Evolutionary conservation across 2,329 filamentous ascomycete genomes (phyloP), one percentile per base, ranked within the genome.

Genomic region (Piedraia hortae): DNA sequence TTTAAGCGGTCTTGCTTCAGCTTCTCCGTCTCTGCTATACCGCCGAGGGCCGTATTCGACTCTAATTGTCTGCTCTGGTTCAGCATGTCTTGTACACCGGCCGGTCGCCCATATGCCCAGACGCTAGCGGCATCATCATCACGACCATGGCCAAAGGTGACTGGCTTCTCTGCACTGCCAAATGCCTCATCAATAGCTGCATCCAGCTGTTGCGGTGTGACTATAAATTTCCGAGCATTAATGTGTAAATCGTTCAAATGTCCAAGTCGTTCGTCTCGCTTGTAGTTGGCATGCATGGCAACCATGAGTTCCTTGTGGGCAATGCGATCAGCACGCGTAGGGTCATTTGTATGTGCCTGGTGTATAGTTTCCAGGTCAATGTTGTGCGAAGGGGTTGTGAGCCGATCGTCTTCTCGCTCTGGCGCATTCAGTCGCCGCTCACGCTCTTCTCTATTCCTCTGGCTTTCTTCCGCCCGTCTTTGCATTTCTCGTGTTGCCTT

Each of bases 191-290:
- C 70, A 25, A 91, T 67, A 31, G 65, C 59, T 9, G 54, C 53
- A 34, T 72, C 59, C 15, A 97, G 59, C 42, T 89, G 69, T 22
- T 57, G 50, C 42, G 89, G 78, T 12, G 59, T 67, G 10, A 77
- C 67, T 40, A 97, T 91, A 48, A 93, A 97, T 17, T 62, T 53
- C 12, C 71, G 62, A 4, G 85, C 78, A 34, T 78, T 72, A 50
- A 85, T 72, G 48, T 97, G 97, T 7, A 97, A 59, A 26, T 74
- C 66, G 46, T 90, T 75, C 14, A 97, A 49, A 9, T 68, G 59
- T 32, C 82, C 63, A 28, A 61, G 26, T 4, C 40, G 34, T 14
- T 37, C 29, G 10, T 30, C 32, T n/a, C 28, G 28, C 19, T 34
- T 34, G 8, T 26, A 19, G 4, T 28, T 26, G 8, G 31, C 28